Base-by-base conservation (phyloP, 2,329 filamentous ascomycete species). In the Pseudocercospora crystallina region DNA sequence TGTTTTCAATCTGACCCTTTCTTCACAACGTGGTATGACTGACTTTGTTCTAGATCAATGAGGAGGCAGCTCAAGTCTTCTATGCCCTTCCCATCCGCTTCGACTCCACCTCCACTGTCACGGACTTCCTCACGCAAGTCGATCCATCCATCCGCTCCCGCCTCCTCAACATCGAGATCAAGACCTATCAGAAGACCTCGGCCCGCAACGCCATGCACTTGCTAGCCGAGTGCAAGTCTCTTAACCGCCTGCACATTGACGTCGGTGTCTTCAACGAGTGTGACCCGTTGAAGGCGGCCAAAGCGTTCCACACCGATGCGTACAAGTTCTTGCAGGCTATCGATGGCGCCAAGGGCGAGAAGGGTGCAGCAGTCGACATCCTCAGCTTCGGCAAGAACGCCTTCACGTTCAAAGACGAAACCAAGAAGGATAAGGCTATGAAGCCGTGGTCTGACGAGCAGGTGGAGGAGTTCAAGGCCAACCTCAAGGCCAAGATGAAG, bases 231-330 rank as follows among this genome's bases (percentile, higher is more conserved):
- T 62, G 62, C 26, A 56, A 51, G 17, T 59, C 66, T 39, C 51
- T 73, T 1, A 12, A 53, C 10, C 48, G 46, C 15, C 33, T 73
- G 35, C 54, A 53, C 50, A 63, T 73, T 51, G 54, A 60, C 5
- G 20, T 12, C 8, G 64, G 64, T 32, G 61, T 71, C 26, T 58
- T 44, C 30, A 29, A 39, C 31, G 65, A 66, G 14, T 56, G 46
- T 32, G 65, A 66, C 26, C 63, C 67, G 0, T 51, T 46, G 17
- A 71, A 67, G 44, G 65, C 68, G 1, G 67, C 68, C 33, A 68
- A 66, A 49, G 39, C 51, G 7, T 67, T 73, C 59, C 65, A 61
- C 60, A 58, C 59, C 33, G 69, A 71, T 31, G 62, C 64, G 15
- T 61, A 60, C 42, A 63, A 65, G 31, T 64, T 68, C 30, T 54